phyloP scores from a whole-genome alignment of 768 basidiomycete species.

The Boletus vermiculosoides region DNA sequence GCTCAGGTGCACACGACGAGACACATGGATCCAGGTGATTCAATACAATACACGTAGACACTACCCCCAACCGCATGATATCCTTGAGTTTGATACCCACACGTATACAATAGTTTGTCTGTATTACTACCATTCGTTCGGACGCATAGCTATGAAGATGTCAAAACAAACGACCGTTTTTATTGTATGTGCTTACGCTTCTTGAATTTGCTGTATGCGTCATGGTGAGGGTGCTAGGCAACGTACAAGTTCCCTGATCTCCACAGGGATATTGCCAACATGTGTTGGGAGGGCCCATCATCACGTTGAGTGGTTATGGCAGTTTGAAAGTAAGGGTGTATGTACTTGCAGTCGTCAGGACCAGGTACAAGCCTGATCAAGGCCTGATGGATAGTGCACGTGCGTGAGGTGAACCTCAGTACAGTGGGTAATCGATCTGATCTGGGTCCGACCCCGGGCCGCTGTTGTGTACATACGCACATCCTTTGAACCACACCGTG shows the following conservation, averaged over 20 bases:
- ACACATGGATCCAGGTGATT: no score
- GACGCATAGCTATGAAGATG: slow-evolving; percentile 13
- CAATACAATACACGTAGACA: no score
- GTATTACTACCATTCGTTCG: slow-evolving; percentile 20
- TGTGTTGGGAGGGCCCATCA: background rate
- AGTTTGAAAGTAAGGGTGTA: background rate
- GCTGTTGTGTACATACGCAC: no score
- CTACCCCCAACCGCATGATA: no score
- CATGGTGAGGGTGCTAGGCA: background rate
- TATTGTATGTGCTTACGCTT: background rate
- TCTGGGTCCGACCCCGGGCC: no score
- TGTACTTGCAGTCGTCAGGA: slow-evolving; percentile 10
- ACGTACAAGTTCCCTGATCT: background rate
- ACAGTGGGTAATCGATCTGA: no score
- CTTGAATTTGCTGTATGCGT: background rate
- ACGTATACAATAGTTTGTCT: slow-evolving; percentile 20
- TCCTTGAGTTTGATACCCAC: slow-evolving; percentile 30
- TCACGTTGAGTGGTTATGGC: background rate
- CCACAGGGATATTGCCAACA: background rate
- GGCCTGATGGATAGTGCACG: no score
- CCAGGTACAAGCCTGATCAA: slow-evolving; percentile 12
- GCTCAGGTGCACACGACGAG: no score
- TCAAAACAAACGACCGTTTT: background rate
- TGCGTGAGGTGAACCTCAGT: no score
- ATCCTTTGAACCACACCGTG: no score